Conservation (phyloP, 2,329 filamentous ascomycete genomes). For the Calonectria multiphialidica region DNA sequence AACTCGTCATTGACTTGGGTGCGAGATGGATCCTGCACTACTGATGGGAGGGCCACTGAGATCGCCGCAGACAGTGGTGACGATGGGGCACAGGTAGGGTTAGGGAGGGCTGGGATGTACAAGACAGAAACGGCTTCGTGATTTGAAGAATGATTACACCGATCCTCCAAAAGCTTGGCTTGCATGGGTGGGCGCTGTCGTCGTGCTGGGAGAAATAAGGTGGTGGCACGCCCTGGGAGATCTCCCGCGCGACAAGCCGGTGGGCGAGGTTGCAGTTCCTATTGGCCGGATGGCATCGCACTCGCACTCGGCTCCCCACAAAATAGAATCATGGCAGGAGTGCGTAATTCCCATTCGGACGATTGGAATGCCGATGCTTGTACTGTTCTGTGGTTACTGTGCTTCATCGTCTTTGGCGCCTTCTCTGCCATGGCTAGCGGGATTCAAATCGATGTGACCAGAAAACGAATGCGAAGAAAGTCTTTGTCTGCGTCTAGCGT, state of each 20-base stretch:
- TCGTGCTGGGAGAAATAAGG: background rate
- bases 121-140: background rate
- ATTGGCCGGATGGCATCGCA: background rate
- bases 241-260: background rate
- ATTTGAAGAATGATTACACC: background rate
- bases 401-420: background rate
- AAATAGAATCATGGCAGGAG: background rate
- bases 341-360: background rate
- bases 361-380: background rate
- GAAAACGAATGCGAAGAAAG: slow-evolving; percentile 10
- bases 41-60: background rate
- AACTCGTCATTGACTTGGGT: background rate
- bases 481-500: background rate
- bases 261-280: background rate
- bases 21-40: background rate
- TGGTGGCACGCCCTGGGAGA: background rate
- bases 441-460: background rate
- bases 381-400: background rate
- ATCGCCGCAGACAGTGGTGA: background rate
- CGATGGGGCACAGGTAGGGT: background rate
- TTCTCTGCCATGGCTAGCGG: background rate
- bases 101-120: background rate
- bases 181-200: background rate
- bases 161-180: background rate
- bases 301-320: slow-evolving; percentile 14